Conservation (phyloP, 768 basidiomycete genomes). For the Trametes gibbosa region DNA sequence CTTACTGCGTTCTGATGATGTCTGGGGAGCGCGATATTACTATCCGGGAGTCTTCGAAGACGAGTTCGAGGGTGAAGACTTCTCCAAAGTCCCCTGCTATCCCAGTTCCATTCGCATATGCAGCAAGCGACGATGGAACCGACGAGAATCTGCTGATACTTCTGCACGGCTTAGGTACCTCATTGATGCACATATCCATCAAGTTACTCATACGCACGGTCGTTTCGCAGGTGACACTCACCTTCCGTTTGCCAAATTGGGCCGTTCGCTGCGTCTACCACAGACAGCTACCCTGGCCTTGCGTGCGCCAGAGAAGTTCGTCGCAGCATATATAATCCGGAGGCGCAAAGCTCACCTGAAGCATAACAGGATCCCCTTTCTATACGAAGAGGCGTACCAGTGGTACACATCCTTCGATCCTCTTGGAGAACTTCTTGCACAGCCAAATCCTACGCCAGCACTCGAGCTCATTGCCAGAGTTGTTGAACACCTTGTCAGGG, state of each 20-base stretch:
- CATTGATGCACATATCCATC: background rate
- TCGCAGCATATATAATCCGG: background rate
- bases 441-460: constrained; percentile 72
- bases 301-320: constrained; percentile 74
- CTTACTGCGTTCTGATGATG: background rate
- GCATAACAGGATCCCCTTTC: constrained; percentile 63
- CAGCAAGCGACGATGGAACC: constrained; percentile 75
- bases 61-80: constrained; percentile 39
- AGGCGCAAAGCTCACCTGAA: background rate
- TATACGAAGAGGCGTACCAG: constrained; percentile 77
- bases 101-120: constrained; percentile 61
- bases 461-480: constrained; percentile 54
- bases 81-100: constrained; percentile 45
- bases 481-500: constrained; percentile 52
- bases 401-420: constrained; percentile 85
- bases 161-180: constrained; percentile 80
- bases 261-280: constrained; percentile 72
- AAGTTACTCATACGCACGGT: background rate
- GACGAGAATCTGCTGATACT: constrained; percentile 85
- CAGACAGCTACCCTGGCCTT: constrained; percentile 85
- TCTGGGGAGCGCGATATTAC: constrained; percentile 11
- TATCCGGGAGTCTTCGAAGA: constrained; percentile 12
- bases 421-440: constrained; percentile 67
- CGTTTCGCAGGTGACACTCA: constrained; percentile 70
- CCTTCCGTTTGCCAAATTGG: constrained; percentile 72